A percentile compares a stretch with the other conserved stretches of the same genome.
These are phyloP conservation scores for Kwoniella pini DNA, from an alignment of 768 basidiomycete genomes.

Conservation along the genomic window DNA sequence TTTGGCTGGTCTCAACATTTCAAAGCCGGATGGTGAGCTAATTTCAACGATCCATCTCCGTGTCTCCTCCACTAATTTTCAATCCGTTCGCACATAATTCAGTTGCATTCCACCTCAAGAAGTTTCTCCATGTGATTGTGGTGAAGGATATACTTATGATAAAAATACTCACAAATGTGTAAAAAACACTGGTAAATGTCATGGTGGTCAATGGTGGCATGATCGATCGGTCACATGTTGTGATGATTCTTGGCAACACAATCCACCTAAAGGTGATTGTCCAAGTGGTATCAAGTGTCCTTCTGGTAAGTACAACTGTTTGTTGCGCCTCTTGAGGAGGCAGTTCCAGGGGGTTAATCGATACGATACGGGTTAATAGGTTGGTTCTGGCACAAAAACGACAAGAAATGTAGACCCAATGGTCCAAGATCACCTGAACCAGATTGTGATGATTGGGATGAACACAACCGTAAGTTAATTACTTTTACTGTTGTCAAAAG, in stretches of 20 bases:
- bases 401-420: slow-evolving; percentile 14
- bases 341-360: too few relatives aligned
- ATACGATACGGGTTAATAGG: not conserved
- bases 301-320: slow-evolving; percentile 31
- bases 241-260: slow-evolving; percentile 24
- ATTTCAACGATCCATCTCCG: too few relatives aligned
- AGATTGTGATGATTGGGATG: slow-evolving; percentile 41
- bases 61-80: too few relatives aligned
- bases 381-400: slow-evolving; percentile 25
- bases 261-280: slow-evolving; percentile 25
- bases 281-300: slow-evolving; percentile 36
- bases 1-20: slow-evolving; percentile 19
- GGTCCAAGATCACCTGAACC: slow-evolving; percentile 33
- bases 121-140: slow-evolving; percentile 36
- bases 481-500: too few relatives aligned
- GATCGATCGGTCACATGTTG: slow-evolving; percentile 31
- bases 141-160: slow-evolving; percentile 39
- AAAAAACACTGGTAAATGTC: slow-evolving; percentile 15
- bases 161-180: slow-evolving; percentile 23
- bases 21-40: slow-evolving; percentile 14
- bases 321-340: too few relatives aligned
- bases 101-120: slow-evolving; percentile 23
- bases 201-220: slow-evolving; percentile 35
- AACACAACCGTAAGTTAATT: slow-evolving; percentile 28
- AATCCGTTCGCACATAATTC: not conserved